phyloP scores from a whole-genome alignment of 352 stramenopile genomes.

The Globisporangium barbulae region DNA sequence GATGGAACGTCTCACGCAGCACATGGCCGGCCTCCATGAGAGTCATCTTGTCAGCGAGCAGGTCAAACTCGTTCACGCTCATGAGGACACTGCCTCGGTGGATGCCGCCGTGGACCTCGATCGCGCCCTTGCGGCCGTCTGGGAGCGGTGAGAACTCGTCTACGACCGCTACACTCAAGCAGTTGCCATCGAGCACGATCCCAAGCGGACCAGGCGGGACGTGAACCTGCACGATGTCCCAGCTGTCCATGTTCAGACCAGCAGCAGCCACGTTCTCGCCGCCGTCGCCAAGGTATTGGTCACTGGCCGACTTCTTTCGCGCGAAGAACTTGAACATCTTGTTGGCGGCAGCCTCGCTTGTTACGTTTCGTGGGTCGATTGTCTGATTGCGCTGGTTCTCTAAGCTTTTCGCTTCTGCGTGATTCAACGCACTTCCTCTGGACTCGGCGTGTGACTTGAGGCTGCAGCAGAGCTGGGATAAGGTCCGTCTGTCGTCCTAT shows the following conservation, averaged over 20 bases:
- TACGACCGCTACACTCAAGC: conserved; percentile 37
- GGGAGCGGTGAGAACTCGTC: conserved; percentile 46
- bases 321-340: conserved; percentile 14
- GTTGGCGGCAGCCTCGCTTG: neutral
- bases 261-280: neutral
- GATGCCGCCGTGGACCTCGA: conserved; percentile 49
- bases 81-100: conserved; percentile 45
- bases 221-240: conserved; percentile 39
- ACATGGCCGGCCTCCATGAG: conserved; percentile 44
- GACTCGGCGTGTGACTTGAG: neutral
- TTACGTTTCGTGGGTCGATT: neutral
- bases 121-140: conserved; percentile 29
- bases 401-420: neutral
- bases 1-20: conserved; percentile 44
- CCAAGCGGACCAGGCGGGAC: conserved; percentile 50
- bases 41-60: conserved; percentile 31
- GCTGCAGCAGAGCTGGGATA: neutral
- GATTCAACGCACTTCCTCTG: neutral
- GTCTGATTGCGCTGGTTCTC: neutral
- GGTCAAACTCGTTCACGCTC: conserved; percentile 57
- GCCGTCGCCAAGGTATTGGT: neutral
- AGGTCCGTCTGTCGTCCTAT: neutral
- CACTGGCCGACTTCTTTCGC: neutral
- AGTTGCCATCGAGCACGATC: conserved; percentile 54
- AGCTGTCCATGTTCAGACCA: conserved; percentile 11